These are phyloP conservation scores for Orychophragmus violaceus DNA, from an alignment of 345 rosid species.

Conservation along the genomic window DNA sequence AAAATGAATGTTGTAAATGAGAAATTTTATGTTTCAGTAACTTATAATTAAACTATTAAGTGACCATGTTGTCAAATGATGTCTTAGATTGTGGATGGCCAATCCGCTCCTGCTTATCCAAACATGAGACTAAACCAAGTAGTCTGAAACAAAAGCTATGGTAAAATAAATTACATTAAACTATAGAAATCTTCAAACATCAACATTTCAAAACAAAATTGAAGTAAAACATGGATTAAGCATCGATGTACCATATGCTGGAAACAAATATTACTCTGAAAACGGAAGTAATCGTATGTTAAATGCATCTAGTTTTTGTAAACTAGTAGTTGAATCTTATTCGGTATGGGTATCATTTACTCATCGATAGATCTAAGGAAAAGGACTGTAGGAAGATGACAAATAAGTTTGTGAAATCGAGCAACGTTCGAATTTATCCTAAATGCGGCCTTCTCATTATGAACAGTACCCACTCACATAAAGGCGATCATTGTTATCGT, in stretches of 20 bases:
- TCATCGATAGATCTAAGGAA: neutral
- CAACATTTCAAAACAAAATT: neutral
- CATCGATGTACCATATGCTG: neutral
- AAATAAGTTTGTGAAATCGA: slow-evolving; percentile 11
- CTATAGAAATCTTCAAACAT: neutral
- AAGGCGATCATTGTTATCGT: slow-evolving; percentile 4
- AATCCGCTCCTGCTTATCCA: neutral
- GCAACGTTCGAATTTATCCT: slow-evolving; percentile 36
- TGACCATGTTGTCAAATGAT: too few relatives aligned
- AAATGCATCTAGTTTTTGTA: slow-evolving; percentile 3
- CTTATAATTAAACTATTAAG: too few relatives aligned
- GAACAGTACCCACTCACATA: slow-evolving; percentile 4
- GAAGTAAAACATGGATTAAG: neutral
- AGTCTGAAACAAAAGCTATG: neutral
- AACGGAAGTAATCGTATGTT: neutral
- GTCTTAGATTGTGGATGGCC: too few relatives aligned
- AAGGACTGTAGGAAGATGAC: slow-evolving; percentile 26
- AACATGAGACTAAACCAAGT: neutral
- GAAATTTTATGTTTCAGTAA: too few relatives aligned
- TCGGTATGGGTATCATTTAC: slow-evolving; percentile 25
- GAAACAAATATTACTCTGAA: neutral
- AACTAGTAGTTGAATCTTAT: neutral
- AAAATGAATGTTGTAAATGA: too few relatives aligned
- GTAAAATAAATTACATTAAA: neutral
- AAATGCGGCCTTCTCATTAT: neutral